phyloP scores from a whole-genome alignment of 768 basidiomycete genomes.

The Mycena sanguinolenta region DNA sequence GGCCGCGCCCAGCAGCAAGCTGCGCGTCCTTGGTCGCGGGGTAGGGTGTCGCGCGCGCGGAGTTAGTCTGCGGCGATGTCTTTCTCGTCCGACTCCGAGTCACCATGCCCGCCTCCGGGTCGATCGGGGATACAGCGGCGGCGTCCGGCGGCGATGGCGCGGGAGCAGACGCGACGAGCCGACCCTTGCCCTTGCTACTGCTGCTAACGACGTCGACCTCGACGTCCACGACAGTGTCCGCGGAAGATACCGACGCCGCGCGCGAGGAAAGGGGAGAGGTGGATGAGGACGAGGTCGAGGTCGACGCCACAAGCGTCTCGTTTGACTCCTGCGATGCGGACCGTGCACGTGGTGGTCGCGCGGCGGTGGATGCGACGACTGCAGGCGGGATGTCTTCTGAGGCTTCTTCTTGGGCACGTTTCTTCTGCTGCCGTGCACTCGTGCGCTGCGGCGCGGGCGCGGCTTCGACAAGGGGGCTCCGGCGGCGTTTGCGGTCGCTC shows the following conservation, averaged over 20 bases:
- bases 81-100: constrained; percentile 31
- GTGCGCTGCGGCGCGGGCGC: constrained; percentile 20
- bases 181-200: constrained; percentile 36
- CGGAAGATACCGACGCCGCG: constrained; percentile 55
- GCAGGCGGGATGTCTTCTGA: constrained; percentile 6
- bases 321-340: constrained; percentile 32
- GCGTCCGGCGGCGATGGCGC: constrained; percentile 4
- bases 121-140: constrained; percentile 30
- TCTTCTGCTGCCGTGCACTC: constrained; percentile 30
- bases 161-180: constrained; percentile 29
- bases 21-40: constrained; percentile 20
- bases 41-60: constrained; percentile 18
- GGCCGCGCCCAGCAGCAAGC: constrained; percentile 26
- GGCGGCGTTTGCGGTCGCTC: constrained; percentile 13
- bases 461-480: neutral
- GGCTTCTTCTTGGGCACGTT: neutral
- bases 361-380: neutral
- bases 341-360: constrained; percentile 7
- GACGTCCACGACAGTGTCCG: constrained; percentile 53
- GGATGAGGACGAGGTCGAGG: constrained; percentile 9
- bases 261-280: constrained; percentile 38
- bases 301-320: constrained; percentile 31
- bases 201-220: constrained; percentile 15
- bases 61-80: neutral
- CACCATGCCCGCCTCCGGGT: constrained; percentile 22